phyloP scores from a whole-genome alignment of 73 alveolate genomes.

The Stentor roeselii region DNA sequence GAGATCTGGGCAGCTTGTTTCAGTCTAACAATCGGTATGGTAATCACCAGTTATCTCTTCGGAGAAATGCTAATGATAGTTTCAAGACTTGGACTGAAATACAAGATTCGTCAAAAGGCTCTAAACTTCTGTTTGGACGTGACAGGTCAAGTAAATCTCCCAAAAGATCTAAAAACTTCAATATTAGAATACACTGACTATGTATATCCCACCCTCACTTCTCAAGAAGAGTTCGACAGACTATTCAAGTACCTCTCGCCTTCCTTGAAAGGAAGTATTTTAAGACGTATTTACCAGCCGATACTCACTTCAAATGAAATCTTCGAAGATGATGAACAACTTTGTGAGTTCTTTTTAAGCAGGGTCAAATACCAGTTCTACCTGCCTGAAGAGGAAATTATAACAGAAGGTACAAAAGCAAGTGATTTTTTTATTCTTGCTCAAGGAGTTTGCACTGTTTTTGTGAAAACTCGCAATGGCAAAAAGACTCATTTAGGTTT shows the following conservation, averaged over 20 bases:
- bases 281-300: conserved; percentile 25
- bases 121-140: conserved; percentile 36
- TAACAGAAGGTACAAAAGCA: conserved; percentile 44
- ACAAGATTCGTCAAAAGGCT: not conserved
- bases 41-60: conserved; percentile 50
- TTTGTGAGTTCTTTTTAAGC: conserved; percentile 27
- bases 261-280: conserved; percentile 21
- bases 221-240: conserved; percentile 32
- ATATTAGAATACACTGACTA: not conserved
- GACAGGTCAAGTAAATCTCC: conserved; percentile 32
- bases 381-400: conserved; percentile 49
- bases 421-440: conserved; percentile 21
- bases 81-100: conserved; percentile 14
- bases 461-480: conserved; percentile 9
- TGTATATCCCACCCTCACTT: conserved; percentile 24
- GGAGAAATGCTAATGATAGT: conserved; percentile 40
- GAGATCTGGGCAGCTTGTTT: conserved; percentile 37
- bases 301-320: conserved; percentile 22
- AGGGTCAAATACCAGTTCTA: conserved; percentile 27
- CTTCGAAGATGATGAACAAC: conserved; percentile 21
- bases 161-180: conserved; percentile 5
- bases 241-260: conserved; percentile 30
- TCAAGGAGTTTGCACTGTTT: conserved; percentile 38
- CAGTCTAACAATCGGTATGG: conserved; percentile 39
- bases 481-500: conserved; percentile 7